phyloP scores from a whole-genome alignment of 1,284 basidiomycete species.

The Volvariella surrecta region DNA sequence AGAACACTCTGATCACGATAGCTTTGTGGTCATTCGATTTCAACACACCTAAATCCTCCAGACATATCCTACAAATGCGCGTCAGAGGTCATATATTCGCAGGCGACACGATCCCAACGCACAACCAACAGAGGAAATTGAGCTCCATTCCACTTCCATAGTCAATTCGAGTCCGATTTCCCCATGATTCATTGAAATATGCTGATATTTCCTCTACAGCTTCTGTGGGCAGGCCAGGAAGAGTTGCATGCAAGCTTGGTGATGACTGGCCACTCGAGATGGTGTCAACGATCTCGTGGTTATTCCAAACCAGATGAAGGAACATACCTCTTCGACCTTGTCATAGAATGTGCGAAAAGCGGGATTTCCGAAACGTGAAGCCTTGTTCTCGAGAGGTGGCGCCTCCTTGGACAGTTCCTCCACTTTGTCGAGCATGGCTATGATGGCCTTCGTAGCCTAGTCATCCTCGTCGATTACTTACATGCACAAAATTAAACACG shows the following conservation, averaged over 20 bases:
- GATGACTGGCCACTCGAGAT: slow-evolving; percentile 29
- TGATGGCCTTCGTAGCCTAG: slow-evolving; percentile 58
- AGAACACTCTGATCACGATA: slow-evolving; percentile 84
- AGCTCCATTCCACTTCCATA: slow-evolving; percentile 99
- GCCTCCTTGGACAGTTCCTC: slow-evolving; percentile 59
- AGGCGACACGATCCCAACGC: slow-evolving; percentile 22
- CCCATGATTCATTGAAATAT: slow-evolving; percentile 90
- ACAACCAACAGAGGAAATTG: slow-evolving; percentile 98
- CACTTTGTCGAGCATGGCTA: slow-evolving; percentile 62
- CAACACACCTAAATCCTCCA: slow-evolving; percentile 70
- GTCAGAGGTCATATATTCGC: neutral
- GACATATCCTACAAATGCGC: slow-evolving; percentile 56
- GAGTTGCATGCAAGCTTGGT: slow-evolving; percentile 40
- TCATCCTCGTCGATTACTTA: too few relatives aligned
- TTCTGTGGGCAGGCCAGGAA: slow-evolving; percentile 51
- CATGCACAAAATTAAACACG: too few relatives aligned
- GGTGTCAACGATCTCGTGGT: slow-evolving; percentile 4
- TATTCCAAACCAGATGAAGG: neutral
- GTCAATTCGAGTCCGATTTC: slow-evolving; percentile 87
- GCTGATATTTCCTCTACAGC: slow-evolving; percentile 61
- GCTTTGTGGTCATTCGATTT: slow-evolving; percentile 62
- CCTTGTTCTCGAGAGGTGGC: slow-evolving; percentile 86
- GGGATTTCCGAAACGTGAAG: slow-evolving; percentile 95
- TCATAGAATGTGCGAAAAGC: slow-evolving; percentile 93
- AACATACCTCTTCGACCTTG: slow-evolving; percentile 58